Evolutionary conservation across 345 rosid species (phyloP), one percentile per base, ranked within the genome.

Genomic region (Heritiera littoralis): DNA sequence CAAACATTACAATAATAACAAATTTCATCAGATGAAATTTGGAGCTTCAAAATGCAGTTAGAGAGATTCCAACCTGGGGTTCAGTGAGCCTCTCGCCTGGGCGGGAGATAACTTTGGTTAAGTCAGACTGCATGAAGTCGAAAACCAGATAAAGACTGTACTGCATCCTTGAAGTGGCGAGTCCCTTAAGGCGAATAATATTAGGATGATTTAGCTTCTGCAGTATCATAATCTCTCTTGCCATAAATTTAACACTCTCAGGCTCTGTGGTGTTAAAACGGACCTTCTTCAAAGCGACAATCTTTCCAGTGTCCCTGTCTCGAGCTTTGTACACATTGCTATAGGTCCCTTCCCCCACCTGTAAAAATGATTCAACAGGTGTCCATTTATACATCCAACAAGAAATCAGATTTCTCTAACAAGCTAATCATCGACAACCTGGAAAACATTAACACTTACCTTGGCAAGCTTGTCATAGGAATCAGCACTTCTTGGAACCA

Each of bases 91-190:
- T 82, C 59, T 84, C 82, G 64, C 91, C 92, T 5, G 92, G 95
- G 35, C 89, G 88, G 43, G 90, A 82, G 69, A 91, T 89, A 65
- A 94, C 65, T 76, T 87, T 88, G 30, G 95, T 89, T 1, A 93
- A 84, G 71, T 94, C 97, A 0, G 89, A 85, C 80, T 56, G 87
- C 98, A 92, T 91, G 84, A 80, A 87, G 72, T 89, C 94, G n/a
- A 94, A 91, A 7, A 94, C 98, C 23, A 93, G 88, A 80, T 93
- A 94, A 65, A 94, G 89, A 67, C 98, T 94, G 63, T 91, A 93
- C 83, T 93, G 94, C 92, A 94, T 90, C 86, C 97, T 93, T 28
- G 97, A 92, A 4, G 95, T 92, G 56, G 96, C 98, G 14, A 91
- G 58, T 66, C 98, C 97, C 87, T 90, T 91, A 40, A 94, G 92